Conservation (phyloP, 108 stramenopile species). For the Cylindrotheca closterium region DNA sequence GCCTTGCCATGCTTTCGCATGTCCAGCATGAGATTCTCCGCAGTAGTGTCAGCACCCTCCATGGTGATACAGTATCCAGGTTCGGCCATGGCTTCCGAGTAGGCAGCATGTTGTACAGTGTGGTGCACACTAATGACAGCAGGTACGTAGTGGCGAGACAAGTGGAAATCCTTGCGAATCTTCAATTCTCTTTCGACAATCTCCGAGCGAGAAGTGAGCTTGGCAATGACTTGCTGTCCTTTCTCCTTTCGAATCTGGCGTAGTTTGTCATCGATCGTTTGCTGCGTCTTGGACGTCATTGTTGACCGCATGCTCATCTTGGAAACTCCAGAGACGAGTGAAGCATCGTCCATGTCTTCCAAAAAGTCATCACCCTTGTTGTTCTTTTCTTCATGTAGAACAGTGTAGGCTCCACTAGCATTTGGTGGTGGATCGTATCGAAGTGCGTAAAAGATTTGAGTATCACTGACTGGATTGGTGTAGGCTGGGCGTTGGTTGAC, state of each 20-base stretch:
- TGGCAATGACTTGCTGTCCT: constrained; percentile 88
- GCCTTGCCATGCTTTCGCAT: constrained; percentile 71
- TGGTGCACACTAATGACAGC: constrained; percentile 91
- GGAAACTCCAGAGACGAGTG: constrained; percentile 70
- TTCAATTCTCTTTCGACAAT: constrained; percentile 85
- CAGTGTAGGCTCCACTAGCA: constrained; percentile 58
- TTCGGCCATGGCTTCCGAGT: constrained; percentile 88
- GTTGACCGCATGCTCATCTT: constrained; percentile 69
- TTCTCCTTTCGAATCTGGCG: constrained; percentile 79
- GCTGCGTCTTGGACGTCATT: constrained; percentile 63
- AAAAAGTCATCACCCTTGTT: constrained; percentile 62
- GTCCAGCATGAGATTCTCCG: constrained; percentile 88
- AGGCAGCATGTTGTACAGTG: constrained; percentile 89
- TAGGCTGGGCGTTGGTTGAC: constrained; percentile 90
- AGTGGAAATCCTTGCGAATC: constrained; percentile 81
- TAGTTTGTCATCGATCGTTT: constrained; percentile 75
- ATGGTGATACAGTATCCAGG: constrained; percentile 91
- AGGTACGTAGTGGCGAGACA: constrained; percentile 88
- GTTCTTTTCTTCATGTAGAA: constrained; percentile 73
- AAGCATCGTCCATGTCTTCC: constrained; percentile 87
- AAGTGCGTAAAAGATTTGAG: constrained; percentile 89
- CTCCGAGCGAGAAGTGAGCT: constrained; percentile 81
- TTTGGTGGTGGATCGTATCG: constrained; percentile 82
- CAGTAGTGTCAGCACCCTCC: constrained; percentile 90
- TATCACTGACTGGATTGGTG: constrained; percentile 83